Base-by-base conservation (phyloP, 441 rosid species). In the Rhodomyrtus psidioides region DNA sequence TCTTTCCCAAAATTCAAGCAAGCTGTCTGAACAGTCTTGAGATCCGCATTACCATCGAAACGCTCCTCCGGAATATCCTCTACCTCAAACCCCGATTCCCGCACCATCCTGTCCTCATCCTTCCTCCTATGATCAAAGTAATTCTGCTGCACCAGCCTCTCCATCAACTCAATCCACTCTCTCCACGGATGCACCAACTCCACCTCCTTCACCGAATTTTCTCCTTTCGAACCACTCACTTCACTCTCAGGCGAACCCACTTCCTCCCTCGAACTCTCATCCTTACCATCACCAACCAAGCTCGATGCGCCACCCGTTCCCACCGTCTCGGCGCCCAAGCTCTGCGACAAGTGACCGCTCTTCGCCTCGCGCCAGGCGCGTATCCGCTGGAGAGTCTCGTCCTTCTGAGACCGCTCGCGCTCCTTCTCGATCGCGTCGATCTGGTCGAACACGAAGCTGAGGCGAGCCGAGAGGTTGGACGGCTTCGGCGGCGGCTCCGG, bases 151-250 rank as follows among this genome's bases (percentile, higher is more conserved):
- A 94, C 94, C 85, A 97, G 87, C 84, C 93, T 92, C 91, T 94
- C 96, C 95, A 97, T 94, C 88, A 97, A 89, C 91, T 97, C 99
- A 54, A 95, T 92, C 99, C 99, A 97, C 91, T 97, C 99, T 3
- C 98, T 96, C 99, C 98, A 97, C 21, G 98, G 99, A 87, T 97
- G 99, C 28, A 93, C 95, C 87, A 97, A 4, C 92, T 94, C 99
- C 83, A 93, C 91, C 86, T 56, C 58, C 46, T 83, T 83, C 86
- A 54, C 81, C 12, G 60, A 2, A 10, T 85, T n/a, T 49, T 86
- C 58, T 84, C 90, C 89, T 75, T 85, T 54, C 46, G 84, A 75
- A 39, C 81, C 87, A 85, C 53, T 86, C 83, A 83, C 53, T 53
- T 23, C 42, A 15, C 54, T 1, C 83, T 75, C 87, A 15, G 42